Evolutionary conservation across 176 grass and related monocot species (phyloP).

Genomic region (Secale cereale): DNA sequence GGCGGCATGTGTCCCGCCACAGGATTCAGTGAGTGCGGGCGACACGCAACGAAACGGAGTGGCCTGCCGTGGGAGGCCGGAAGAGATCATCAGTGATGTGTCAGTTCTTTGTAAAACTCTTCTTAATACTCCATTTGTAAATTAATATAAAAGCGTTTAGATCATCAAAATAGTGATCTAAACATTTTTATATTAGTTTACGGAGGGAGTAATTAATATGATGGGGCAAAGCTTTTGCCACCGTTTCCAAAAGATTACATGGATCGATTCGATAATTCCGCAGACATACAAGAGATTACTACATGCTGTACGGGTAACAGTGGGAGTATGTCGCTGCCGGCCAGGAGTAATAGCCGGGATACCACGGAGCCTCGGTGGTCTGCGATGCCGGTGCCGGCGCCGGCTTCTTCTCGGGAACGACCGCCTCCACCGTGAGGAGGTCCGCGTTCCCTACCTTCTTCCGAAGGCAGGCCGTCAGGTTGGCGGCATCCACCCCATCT

Average conservation of each 20-base stretch:
- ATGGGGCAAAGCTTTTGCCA: too few relatives aligned
- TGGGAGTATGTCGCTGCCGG: background rate
- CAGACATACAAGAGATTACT: background rate
- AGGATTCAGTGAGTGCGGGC: too few relatives aligned
- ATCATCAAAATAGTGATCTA: too few relatives aligned
- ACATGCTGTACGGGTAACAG: background rate
- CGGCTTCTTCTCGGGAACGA: conserved; percentile 1
- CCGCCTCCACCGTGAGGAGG: conserved; percentile 24
- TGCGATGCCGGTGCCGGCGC: background rate
- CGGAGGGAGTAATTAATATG: too few relatives aligned
- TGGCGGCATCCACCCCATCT: conserved; percentile 39
- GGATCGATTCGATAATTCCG: background rate
- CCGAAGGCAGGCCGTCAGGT: conserved; percentile 36
- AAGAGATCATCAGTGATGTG: too few relatives aligned
- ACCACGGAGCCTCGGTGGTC: background rate
- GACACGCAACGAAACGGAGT: too few relatives aligned
- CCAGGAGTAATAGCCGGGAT: background rate
- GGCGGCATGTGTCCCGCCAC: too few relatives aligned
- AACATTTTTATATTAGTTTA: too few relatives aligned
- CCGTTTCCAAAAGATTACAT: background rate
- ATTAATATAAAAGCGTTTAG: too few relatives aligned
- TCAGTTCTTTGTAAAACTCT: too few relatives aligned
- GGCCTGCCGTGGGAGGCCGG: too few relatives aligned
- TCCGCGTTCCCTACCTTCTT: conserved; percentile 29
- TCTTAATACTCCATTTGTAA: too few relatives aligned